These are phyloP conservation scores for Aspergillus terreus DNA, from an alignment of 2,329 filamentous ascomycete species.

Conservation along the genomic window DNA sequence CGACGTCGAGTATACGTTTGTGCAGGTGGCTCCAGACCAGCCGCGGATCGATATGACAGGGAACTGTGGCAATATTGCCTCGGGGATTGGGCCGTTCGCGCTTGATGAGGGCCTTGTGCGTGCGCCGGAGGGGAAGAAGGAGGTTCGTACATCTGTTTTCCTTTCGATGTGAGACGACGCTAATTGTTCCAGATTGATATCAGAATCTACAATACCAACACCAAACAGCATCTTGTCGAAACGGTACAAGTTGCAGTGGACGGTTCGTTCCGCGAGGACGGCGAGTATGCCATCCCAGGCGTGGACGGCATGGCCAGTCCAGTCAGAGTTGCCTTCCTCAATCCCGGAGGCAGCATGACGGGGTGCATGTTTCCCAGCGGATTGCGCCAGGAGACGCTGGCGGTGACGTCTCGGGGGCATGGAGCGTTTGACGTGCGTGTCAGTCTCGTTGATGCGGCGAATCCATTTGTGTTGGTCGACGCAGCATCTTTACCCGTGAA, in stretches of 20 bases:
- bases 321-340: conserved; percentile 56
- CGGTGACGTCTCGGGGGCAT: conserved; percentile 38
- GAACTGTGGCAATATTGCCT: conserved; percentile 69
- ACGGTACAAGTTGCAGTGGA: conserved; percentile 51
- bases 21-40: conserved; percentile 61
- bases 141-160: neutral
- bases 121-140: neutral
- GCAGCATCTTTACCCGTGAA: conserved; percentile 45
- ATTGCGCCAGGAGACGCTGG: conserved; percentile 24
- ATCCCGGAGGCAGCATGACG: conserved; percentile 60
- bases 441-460: conserved; percentile 59
- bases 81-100: conserved; percentile 61
- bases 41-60: conserved; percentile 59
- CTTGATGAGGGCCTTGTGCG: conserved; percentile 52
- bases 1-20: conserved; percentile 67
- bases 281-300: conserved; percentile 58
- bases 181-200: conserved; percentile 43
- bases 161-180: conserved; percentile 18
- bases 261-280: conserved; percentile 40
- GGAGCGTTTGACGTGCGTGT: conserved; percentile 37
- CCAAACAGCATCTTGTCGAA: conserved; percentile 55
- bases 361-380: conserved; percentile 58
- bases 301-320: conserved; percentile 54
- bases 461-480: conserved; percentile 59
- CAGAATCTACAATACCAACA: conserved; percentile 65